These are phyloP conservation scores for Ogataea methanolica DNA, from an alignment of 805 yeast genomes.

Conservation along the genomic window DNA sequence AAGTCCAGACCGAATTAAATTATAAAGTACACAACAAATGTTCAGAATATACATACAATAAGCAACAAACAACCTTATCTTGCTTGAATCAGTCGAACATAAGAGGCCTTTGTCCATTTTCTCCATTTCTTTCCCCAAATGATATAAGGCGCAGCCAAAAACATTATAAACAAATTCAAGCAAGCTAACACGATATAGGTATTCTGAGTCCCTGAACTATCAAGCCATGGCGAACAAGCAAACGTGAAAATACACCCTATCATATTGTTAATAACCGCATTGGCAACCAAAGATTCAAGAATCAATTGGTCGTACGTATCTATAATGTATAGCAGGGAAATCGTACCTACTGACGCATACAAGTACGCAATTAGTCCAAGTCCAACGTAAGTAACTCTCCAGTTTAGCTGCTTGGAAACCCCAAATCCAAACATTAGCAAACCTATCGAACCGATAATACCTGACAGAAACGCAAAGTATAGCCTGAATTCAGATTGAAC, in stretches of 20 bases:
- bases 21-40: too few species aligned
- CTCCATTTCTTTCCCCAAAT: conserved; percentile 58
- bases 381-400: conserved; percentile 55
- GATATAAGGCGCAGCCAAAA: conserved; percentile 50
- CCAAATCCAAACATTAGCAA: conserved; percentile 64
- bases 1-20: too few species aligned
- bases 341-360: conserved; percentile 65
- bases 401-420: conserved; percentile 44
- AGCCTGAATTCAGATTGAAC: conserved; percentile 63
- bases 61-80: conserved; percentile 30
- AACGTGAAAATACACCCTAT: conserved; percentile 64
- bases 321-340: conserved; percentile 61
- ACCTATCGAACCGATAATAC: conserved; percentile 56
- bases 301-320: conserved; percentile 65
- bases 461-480: conserved; percentile 52
- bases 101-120: conserved; percentile 47
- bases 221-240: conserved; percentile 61
- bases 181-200: conserved; percentile 61
- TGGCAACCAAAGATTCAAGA: conserved; percentile 63
- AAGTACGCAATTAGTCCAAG: conserved; percentile 62
- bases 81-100: conserved; percentile 43
- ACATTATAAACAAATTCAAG: conserved; percentile 50
- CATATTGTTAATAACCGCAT: conserved; percentile 56
- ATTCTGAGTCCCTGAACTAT: conserved; percentile 48
- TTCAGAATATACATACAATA: too few species aligned